Percentiles rank a stretch among this genome's conserved stretches.
Evolutionary conservation across 345 rosid species (phyloP).

Genomic region (Orychophragmus violaceus): DNA sequence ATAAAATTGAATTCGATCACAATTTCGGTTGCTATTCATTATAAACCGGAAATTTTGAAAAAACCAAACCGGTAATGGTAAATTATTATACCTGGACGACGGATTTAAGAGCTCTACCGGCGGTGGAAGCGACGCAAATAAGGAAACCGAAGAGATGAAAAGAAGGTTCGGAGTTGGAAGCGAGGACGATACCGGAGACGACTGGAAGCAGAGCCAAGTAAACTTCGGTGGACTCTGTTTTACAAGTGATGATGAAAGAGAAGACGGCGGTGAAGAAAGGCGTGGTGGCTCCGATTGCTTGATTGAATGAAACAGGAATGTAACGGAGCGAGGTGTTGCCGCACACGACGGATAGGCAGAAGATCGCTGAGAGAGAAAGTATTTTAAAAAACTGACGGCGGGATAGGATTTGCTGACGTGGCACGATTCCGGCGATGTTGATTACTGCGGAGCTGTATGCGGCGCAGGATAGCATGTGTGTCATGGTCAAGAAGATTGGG

Average conservation of each 20-base stretch:
- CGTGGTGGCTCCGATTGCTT: constrained; percentile 92
- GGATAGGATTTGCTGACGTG: constrained; percentile 73
- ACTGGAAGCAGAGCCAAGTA: constrained; percentile 85
- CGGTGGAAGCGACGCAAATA: constrained; percentile 85
- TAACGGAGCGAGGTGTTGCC: constrained; percentile 91
- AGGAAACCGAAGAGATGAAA: constrained; percentile 90
- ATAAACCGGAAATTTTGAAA: neutral
- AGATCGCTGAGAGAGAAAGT: constrained; percentile 68
- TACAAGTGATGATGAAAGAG: constrained; percentile 81
- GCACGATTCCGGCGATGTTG: constrained; percentile 64
- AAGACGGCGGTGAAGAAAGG: constrained; percentile 96
- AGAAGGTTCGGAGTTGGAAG: constrained; percentile 86
- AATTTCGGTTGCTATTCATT: neutral
- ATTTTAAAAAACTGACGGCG: constrained; percentile 77
- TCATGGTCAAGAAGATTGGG: constrained; percentile 92
- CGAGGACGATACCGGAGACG: constrained; percentile 85
- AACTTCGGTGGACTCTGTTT: constrained; percentile 79
- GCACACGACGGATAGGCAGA: constrained; percentile 90
- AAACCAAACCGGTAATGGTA: neutral
- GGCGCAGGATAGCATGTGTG: constrained; percentile 86
- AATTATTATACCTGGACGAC: constrained; percentile 59
- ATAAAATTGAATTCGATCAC: neutral
- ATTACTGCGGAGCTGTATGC: constrained; percentile 71
- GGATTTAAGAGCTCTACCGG: constrained; percentile 92
- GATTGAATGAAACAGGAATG: constrained; percentile 93